Evolutionary conservation across 1,284 basidiomycete genomes (phyloP), one percentile per base, ranked within the genome.

Genomic region (Caloboletus firmus): DNA sequence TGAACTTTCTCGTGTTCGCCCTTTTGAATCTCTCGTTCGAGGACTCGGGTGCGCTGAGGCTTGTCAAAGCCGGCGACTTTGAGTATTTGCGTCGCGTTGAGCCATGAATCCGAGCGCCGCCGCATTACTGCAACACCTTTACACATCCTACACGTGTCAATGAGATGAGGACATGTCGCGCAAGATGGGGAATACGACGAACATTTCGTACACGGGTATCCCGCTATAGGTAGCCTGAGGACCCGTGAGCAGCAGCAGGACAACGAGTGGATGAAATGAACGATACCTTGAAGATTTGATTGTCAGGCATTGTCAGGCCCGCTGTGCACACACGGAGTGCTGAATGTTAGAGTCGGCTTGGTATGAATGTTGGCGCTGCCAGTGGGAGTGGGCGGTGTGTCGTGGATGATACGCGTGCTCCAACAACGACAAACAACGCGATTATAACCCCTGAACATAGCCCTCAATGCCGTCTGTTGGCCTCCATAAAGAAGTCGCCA

Each of bases 41-140:
- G 81, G 13, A 99, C 95, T 55, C 97, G 86, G 52, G 97, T 99
- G 46, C 97, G 82, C 72, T 99, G 97, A 1, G 97, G 97, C 72
- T 99, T 99, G 77, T 99, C 97, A 64, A 99, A 98, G 11, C 96
- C 97, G 32, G 96, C 97, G 62, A 99, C 96, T 73, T 99, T 99
- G 69, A 99, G 85, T 58, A 99, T 98, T 74, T 99, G 97, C 1
- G 97, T 99, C 71, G 97, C 97, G 80, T 99, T 99, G 55, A 98
- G 80, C 92, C 97, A 99, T 45, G 89, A 91, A 75, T 99, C 97
- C 40, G 91, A 83, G 64, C 95, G 87, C 61, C 97, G 83, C 50
- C 96, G 85, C 97, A 99, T 99, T 60, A 99, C 95, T 49, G 97
- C 96, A 65, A 98, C 90, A 55, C 87, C 87, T 71, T 95, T 94